Percentiles rank a stretch among this genome's conserved stretches.
Evolutionary conservation across 2,329 filamentous ascomycete species (phyloP).

Genomic region (Bipolaris bicolor): DNA sequence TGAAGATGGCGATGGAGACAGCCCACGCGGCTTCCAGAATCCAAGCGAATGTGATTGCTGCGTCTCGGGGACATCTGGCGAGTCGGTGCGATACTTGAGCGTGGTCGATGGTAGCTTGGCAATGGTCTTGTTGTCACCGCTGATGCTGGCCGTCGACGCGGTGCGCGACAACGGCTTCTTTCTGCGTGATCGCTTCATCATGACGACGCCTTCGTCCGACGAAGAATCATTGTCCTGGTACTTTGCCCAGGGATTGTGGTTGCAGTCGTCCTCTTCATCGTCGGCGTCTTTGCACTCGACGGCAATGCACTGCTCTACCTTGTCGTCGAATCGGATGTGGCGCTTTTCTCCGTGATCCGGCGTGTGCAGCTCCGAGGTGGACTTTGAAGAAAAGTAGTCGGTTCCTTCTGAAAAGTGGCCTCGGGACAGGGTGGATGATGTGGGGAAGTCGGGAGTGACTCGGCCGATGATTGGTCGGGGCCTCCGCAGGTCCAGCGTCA

Average conservation of each 20-base stretch:
- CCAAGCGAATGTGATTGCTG: conserved; percentile 50
- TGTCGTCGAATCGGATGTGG: conserved; percentile 96
- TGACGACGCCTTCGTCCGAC: conserved; percentile 77
- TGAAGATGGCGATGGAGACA: conserved; percentile 79
- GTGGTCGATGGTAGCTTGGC: conserved; percentile 87
- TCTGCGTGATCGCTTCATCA: conserved; percentile 73
- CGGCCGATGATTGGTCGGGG: conserved; percentile 64
- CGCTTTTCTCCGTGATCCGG: conserved; percentile 69
- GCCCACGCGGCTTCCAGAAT: conserved; percentile 54
- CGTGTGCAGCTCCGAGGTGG: conserved; percentile 74
- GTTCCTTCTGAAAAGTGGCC: conserved; percentile 67
- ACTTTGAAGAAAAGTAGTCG: conserved; percentile 69
- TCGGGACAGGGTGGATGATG: conserved; percentile 67
- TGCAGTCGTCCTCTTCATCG: conserved; percentile 61
- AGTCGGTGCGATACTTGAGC: conserved; percentile 81
- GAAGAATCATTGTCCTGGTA: conserved; percentile 58
- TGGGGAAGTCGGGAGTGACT: conserved; percentile 71
- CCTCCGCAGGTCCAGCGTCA: conserved; percentile 52
- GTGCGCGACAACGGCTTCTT: conserved; percentile 59
- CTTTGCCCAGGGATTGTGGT: conserved; percentile 48
- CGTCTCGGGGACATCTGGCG: conserved; percentile 69
- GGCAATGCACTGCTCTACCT: conserved; percentile 94
- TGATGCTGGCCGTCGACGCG: conserved; percentile 62
- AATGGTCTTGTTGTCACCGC: conserved; percentile 78
- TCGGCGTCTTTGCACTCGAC: conserved; percentile 84